phyloP scores from a whole-genome alignment of 2,329 filamentous ascomycete genomes.

The Fusarium stilboides region DNA sequence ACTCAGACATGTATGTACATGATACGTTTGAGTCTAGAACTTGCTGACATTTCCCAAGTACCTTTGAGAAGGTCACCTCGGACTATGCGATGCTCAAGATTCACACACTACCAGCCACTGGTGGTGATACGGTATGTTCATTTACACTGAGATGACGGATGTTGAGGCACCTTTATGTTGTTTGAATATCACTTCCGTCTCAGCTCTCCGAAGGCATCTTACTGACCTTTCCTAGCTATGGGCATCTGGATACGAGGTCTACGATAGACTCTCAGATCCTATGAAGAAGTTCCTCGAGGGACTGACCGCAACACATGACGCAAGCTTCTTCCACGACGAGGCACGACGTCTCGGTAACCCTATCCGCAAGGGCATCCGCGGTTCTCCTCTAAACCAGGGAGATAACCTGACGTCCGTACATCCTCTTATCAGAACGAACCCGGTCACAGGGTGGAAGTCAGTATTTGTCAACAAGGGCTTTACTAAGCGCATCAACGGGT shows the following conservation, averaged over 20 bases:
- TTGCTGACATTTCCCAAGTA: slow-evolving; percentile 47
- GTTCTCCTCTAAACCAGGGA: slow-evolving; percentile 72
- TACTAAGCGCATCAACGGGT: slow-evolving; percentile 68
- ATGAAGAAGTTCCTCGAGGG: slow-evolving; percentile 64
- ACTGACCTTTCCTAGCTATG: slow-evolving; percentile 66
- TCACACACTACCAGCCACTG: slow-evolving; percentile 68
- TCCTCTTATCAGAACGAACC: slow-evolving; percentile 72
- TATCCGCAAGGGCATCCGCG: slow-evolving; percentile 61
- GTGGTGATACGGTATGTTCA: slow-evolving; percentile 66
- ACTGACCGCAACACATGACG: slow-evolving; percentile 64
- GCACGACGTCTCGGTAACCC: slow-evolving; percentile 64
- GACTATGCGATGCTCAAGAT: slow-evolving; percentile 75
- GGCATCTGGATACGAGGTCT: slow-evolving; percentile 74
- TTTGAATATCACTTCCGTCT: neutral
- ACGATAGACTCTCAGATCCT: slow-evolving; percentile 66
- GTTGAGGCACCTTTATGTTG: neutral
- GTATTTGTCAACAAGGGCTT: slow-evolving; percentile 67
- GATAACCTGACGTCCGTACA: slow-evolving; percentile 65
- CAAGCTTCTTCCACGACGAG: slow-evolving; percentile 66
- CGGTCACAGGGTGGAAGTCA: slow-evolving; percentile 71
- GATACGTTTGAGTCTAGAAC: neutral
- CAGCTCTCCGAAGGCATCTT: neutral
- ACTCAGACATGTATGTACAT: slow-evolving; percentile 65
- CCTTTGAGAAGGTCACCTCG: slow-evolving; percentile 71
- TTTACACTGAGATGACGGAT: neutral